A percentile compares a stretch with the other conserved stretches of the same genome.
Evolutionary conservation across 768 basidiomycete genomes (phyloP).

Genomic region (Boletus sensibilis): DNA sequence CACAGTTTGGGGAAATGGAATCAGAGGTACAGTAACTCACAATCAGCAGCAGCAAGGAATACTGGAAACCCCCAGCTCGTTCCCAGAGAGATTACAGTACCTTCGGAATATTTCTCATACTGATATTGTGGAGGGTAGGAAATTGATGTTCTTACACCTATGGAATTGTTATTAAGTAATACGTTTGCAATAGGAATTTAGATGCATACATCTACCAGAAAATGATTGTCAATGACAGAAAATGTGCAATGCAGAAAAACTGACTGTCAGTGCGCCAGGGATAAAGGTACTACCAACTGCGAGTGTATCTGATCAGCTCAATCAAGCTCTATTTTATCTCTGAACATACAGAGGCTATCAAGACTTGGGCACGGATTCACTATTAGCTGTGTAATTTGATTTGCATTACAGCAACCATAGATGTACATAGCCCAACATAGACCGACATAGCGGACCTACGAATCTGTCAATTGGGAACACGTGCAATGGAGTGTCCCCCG

Average conservation of each 20-base stretch:
- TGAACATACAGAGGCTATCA: not conserved
- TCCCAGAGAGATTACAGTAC: not conserved
- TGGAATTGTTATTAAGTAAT: not conserved
- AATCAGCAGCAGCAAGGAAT: slow-evolving; percentile 1
- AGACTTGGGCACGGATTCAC: not conserved
- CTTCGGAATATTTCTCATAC: not conserved
- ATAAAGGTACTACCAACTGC: not conserved
- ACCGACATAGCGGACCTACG: slow-evolving; percentile 8
- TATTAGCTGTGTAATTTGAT: no score
- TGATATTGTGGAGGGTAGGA: no score
- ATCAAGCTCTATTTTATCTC: not conserved
- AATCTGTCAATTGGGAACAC: not conserved
- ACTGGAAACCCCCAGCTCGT: not conserved
- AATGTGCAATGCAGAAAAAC: not conserved
- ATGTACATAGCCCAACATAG: slow-evolving; percentile 7
- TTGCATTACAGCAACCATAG: not conserved
- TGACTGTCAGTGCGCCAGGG: not conserved
- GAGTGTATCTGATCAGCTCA: not conserved
- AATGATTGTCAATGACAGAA: not conserved
- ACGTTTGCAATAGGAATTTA: not conserved
- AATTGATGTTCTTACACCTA: slow-evolving; percentile 4
- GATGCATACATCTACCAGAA: not conserved
- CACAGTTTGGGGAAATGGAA: not conserved
- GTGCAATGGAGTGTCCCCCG: no score
- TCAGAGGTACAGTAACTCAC: not conserved